Evolutionary conservation across 2,329 filamentous ascomycete genomes (phyloP), one percentile per base, ranked within the genome.

Genomic region (Elsinoe arachidis): DNA sequence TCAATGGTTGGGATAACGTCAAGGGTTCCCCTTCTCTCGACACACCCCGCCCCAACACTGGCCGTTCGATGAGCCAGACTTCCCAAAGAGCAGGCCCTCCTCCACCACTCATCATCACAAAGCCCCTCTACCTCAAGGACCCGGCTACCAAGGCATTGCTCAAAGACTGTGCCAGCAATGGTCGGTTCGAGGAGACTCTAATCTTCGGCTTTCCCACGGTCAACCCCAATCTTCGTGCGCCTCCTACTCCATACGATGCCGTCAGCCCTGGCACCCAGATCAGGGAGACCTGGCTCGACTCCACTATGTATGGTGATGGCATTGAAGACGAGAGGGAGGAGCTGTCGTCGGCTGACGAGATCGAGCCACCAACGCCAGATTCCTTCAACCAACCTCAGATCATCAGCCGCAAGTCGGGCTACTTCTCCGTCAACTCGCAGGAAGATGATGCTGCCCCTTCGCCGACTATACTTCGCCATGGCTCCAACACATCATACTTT

Each of bases 171-270:
- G 38, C 47, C 10, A 37, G 41, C 54, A 56, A 46, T 15, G 39
- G 38, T n/a, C 39, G 41, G 68, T 97, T 97, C 64, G 92, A 97
- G 68, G 92, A 97, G 72, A 90, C 89, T 1, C 82, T 97, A 55
- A 88, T 95, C 68, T 96, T 95, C 71, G 92, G 92, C 0, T 97
- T 96, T 65, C 90, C 90, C 4, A 21, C 59, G 11, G 38, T 53
- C 9, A 34, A 52, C 12, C 33, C 44, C 5, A 21, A 14, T 5
- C 44, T 53, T 34, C 21, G 54, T 9, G 26, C 41, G 15, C 38
- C 15, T 7, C 30, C 54, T 10, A 56, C 35, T 9, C 9, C 17
- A 3, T 56, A 44, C 21, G 54, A 56, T 23, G 54, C 54, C 21
- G 54, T 56, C 39, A 56, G 54, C 26, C 54, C 54, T 4, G 54